Evolutionary conservation across 331 rosid genomes (phyloP), one percentile per base, ranked within the genome.

Genomic region (Rosa hybrid): DNA sequence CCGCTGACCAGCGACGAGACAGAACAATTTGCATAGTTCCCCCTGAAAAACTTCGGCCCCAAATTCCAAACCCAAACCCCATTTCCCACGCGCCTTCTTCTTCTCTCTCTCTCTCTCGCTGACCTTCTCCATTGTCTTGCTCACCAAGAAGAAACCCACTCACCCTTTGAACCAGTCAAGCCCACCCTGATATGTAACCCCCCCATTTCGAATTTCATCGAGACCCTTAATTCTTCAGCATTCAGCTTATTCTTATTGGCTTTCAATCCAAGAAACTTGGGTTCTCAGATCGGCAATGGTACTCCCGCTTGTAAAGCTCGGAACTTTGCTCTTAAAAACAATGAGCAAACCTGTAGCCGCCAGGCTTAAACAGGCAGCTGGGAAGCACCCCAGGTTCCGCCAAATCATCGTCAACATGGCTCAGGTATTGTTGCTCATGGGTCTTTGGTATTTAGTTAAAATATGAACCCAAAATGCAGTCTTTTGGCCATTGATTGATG

Each of bases 261-360:
- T 42, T 71, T 23, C 27, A 54, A 39, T 30, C 54, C 12, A 54
- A 46, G 34, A 16, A 20, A 12, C 21, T 23, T 42, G 38, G 60
- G 38, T 81, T 71, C 56, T 44, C 53, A 51, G 84, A 78, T 83
- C 82, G 69, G 77, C 74, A 5, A 94, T 94, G 97, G 87, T 81
- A 34, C 88, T 92, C 39, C 98, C 98, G 14, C 78, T 95, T 2
- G 63, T 91, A 87, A 95, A 95, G 90, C 90, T 95, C 1, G 98
- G 97, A 54, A 95, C 99, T 6, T 83, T 95, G 34, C 91, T 76
- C 0, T n/a, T 90, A 76, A 95, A 91, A 85, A 95, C 97, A 71
- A 81, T 95, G n/a, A 92, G 99, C 84, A 95, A 95, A 83, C 98
- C 99, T 25, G 79, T 95, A 18, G 99, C 98, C 4, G 83, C 76